These are phyloP conservation scores for Candida lessepsii DNA, from an alignment of 805 yeast genomes.

Conservation along the genomic window DNA sequence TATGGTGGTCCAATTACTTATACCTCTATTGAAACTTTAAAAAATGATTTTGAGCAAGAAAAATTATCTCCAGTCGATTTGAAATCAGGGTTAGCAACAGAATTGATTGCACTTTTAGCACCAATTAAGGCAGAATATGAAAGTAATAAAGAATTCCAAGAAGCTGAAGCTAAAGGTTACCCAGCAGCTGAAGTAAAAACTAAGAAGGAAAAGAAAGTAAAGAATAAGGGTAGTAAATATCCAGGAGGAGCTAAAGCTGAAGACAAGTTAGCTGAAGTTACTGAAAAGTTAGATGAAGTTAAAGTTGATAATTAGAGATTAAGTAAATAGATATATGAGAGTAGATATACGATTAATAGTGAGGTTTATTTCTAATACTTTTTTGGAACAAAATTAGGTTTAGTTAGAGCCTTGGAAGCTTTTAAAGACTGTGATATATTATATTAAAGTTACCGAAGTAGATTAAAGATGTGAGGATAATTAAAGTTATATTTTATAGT, in stretches of 20 bases:
- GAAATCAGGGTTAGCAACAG: slow-evolving; percentile 86
- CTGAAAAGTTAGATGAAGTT: slow-evolving; percentile 10
- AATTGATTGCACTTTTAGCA: slow-evolving; percentile 73
- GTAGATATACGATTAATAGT: no score
- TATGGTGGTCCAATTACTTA: slow-evolving; percentile 91
- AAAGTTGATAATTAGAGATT: slow-evolving; percentile 7
- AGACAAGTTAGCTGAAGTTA: slow-evolving; percentile 36
- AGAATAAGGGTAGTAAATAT: slow-evolving; percentile 86
- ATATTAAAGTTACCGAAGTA: no score
- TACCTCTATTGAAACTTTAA: slow-evolving; percentile 63
- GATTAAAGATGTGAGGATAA: no score
- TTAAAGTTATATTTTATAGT: no score
- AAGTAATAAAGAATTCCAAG: slow-evolving; percentile 67
- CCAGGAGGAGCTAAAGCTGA: slow-evolving; percentile 54
- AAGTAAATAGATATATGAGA: no score
- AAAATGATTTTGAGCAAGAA: slow-evolving; percentile 68
- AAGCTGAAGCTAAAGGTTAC: slow-evolving; percentile 75
- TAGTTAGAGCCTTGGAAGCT: no score
- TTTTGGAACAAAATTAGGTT: no score
- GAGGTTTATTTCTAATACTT: no score
- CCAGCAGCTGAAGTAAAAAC: slow-evolving; percentile 67
- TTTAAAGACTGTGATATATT: no score
- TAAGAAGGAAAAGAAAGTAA: slow-evolving; percentile 71
- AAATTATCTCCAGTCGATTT: slow-evolving; percentile 89
- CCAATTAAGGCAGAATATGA: slow-evolving; percentile 77